Base-by-base conservation (phyloP, 129 eudicot species). In the Lactuca sativa region DNA sequence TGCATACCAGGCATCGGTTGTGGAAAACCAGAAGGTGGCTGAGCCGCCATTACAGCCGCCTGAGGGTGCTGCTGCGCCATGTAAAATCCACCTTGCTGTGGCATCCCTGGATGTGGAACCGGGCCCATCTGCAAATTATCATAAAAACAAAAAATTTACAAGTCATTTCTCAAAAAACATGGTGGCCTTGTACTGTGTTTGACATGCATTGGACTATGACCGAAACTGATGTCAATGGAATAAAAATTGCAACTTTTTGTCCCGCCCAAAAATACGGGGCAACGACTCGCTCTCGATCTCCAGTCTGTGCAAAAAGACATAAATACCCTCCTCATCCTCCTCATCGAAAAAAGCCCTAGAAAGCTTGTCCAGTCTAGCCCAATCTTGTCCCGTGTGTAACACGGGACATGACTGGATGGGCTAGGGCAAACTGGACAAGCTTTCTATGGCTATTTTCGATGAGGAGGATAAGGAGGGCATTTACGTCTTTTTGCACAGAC, bases 61-160 rank as follows among this genome's bases (percentile, higher is more conserved):
- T 87, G 87, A 21, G 77, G 95, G 51, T 78, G 90, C 70, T 78
- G 90, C 70, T 77, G 91, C 72, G 81, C 93, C 88, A 86, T 86
- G 64, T 82, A 88, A 70, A 80, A 88, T 52, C 92, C 97, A 68
- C 96, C 97, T 80, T 82, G 95, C 60, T 69, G 81, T 9, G 82
- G 93, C 85, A 91, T 91, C 52, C 82, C 88, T 32, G 91, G 89
- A 64, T 91, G 93, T 47, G 83, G 84, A 73, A 69, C 71, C 10
- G 76, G 49, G 33, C 82, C 69, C 86, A 88, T 80, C 97, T 91
- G 90, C 73, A 77, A 70, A 40, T 60, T 38, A 60, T 17, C 13
- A 60, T 11, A 40, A 62, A 47, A 47, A 47, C 4, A 47, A 25
- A 25, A 25, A 51, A 47, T 5, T 55, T 54, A 43, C 14, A 33